phyloP scores from a whole-genome alignment of 306 rosid genomes.

The Calophaca sinica region DNA sequence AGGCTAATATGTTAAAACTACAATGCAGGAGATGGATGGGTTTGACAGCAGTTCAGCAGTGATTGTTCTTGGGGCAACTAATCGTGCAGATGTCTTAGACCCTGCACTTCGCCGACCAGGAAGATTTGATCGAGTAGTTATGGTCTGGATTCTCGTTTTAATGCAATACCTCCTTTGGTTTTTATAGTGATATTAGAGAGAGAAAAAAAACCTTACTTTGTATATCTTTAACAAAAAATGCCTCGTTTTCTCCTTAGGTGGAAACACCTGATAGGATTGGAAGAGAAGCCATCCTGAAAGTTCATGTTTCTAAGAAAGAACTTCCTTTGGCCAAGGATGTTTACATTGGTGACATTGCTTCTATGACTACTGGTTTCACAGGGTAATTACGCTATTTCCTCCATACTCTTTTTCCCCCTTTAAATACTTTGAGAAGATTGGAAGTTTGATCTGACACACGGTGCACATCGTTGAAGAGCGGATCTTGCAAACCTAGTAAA shows the following conservation, averaged over 20 bases:
- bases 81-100: conserved; percentile 94
- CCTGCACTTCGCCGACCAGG: conserved; percentile 99
- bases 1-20: conserved; percentile 40
- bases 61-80: conserved; percentile 98
- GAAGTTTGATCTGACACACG: conserved; percentile 36
- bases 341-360: conserved; percentile 72
- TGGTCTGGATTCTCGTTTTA: conserved; percentile 67
- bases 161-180: conserved; percentile 26
- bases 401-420: conserved; percentile 9
- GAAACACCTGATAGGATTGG: conserved; percentile 95
- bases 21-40: conserved; percentile 97
- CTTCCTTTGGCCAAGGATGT: conserved; percentile 90
- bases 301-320: conserved; percentile 86
- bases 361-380: conserved; percentile 98
- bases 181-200: conserved; percentile 20
- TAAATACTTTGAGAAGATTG: conserved; percentile 29
- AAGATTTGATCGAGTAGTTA: conserved; percentile 97
- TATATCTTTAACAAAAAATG: conserved; percentile 23
- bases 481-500: conserved; percentile 97
- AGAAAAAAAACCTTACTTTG: conserved; percentile 8
- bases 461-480: conserved; percentile 69
- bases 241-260: conserved; percentile 60
- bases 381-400: conserved; percentile 66
- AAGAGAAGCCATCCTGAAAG: conserved; percentile 89
- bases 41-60: conserved; percentile 98